phyloP scores from a whole-genome alignment of 148 eudicot species.

The Silene uniflora region DNA sequence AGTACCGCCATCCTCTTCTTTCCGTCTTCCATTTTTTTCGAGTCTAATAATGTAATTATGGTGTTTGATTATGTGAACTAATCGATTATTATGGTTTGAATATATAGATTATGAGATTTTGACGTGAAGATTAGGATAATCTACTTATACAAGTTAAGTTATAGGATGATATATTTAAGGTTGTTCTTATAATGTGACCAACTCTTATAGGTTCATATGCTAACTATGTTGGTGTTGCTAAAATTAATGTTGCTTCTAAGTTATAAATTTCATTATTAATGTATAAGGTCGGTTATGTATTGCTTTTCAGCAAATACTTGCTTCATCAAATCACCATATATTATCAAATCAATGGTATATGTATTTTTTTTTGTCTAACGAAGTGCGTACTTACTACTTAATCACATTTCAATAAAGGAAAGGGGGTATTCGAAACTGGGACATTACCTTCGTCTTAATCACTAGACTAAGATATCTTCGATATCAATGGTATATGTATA shows the following conservation, averaged over 20 bases:
- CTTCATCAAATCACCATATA: no score
- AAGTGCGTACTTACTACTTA: no score
- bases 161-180: constrained; percentile 12
- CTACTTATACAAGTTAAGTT: constrained; percentile 1
- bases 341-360: no score
- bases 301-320: constrained; percentile 16
- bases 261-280: constrained; percentile 13
- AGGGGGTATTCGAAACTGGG: no score
- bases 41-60: background rate
- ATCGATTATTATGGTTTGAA: background rate
- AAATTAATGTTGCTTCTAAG: constrained; percentile 17
- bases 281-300: constrained; percentile 3
- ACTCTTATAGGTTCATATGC: background rate
- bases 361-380: no score
- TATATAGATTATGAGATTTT: background rate
- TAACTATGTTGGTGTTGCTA: background rate
- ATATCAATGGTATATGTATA: no score
- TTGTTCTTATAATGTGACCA: background rate
- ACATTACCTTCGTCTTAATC: no score
- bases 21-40: constrained; percentile 16
- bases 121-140: constrained; percentile 13
- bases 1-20: constrained; percentile 32
- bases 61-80: background rate
- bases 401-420: no score
- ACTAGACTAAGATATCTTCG: no score